Conservation (phyloP, 2,329 filamentous ascomycete genomes). For the Monosporascus cannonballus region DNA sequence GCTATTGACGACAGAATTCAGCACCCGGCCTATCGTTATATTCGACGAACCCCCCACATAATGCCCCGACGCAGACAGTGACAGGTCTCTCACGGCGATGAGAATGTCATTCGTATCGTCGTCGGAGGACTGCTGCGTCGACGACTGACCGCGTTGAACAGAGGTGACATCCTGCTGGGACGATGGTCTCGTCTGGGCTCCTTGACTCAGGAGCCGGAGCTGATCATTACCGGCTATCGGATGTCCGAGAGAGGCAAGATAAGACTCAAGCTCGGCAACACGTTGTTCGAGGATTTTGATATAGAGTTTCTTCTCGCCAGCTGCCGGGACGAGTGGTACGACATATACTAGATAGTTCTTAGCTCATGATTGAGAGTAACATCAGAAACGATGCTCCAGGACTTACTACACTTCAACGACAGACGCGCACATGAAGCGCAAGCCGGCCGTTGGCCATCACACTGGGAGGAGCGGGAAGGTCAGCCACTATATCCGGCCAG, state of each 20-base stretch:
- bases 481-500: neutral
- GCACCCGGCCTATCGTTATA: constrained; percentile 25
- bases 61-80: constrained; percentile 23
- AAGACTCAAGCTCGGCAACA: constrained; percentile 21
- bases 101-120: constrained; percentile 24
- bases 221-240: constrained; percentile 13
- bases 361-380: constrained; percentile 1
- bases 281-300: constrained; percentile 24
- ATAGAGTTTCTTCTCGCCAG: constrained; percentile 24
- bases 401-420: constrained; percentile 23
- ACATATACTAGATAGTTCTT: constrained; percentile 17
- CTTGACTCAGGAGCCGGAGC: constrained; percentile 12
- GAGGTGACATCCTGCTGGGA: constrained; percentile 8
- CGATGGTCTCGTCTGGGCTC: constrained; percentile 6
- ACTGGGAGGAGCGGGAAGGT: constrained; percentile 11
- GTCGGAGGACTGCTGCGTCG: constrained; percentile 11
- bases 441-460: constrained; percentile 22
- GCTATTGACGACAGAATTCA: constrained; percentile 24
- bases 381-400: neutral
- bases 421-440: constrained; percentile 23
- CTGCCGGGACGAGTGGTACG: constrained; percentile 23
- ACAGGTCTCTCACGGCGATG: constrained; percentile 22
- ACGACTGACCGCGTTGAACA: constrained; percentile 3
- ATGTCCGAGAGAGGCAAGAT: constrained; percentile 20
- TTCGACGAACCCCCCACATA: constrained; percentile 24